Evolutionary conservation across 164 flowering plant species (phyloP).

Genomic region (Stephania japonica): DNA sequence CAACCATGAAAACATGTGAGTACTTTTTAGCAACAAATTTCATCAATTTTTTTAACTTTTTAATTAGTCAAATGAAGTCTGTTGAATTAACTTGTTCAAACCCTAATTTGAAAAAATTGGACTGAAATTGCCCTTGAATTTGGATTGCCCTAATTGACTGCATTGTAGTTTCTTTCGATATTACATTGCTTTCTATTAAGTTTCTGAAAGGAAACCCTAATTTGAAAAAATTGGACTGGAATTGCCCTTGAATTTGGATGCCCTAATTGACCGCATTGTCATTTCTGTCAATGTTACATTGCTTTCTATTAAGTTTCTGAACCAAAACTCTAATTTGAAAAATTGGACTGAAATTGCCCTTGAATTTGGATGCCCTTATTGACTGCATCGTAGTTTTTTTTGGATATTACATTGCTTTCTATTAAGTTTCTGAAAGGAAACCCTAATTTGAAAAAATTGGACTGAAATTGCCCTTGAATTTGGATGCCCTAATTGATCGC

Average conservation of each 20-base stretch:
- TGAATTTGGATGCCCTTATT: background rate
- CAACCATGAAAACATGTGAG: slow-evolving; percentile 12
- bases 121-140: no score
- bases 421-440: background rate
- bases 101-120: background rate
- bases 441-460: background rate
- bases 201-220: no score
- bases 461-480: no score
- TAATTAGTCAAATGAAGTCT: background rate
- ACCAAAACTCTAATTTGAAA: no score
- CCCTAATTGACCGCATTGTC: background rate
- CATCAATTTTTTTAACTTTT: background rate
- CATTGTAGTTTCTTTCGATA: background rate
- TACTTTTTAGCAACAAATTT: background rate
- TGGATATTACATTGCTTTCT: no score
- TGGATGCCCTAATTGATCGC: background rate
- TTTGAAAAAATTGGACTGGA: no score
- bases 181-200: background rate
- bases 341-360: no score
- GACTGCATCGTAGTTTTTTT: no score
- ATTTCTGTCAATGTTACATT: no score
- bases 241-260: background rate
- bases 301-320: no score
- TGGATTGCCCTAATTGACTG: background rate
- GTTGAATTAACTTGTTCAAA: background rate